Base-by-base conservation (phyloP, 768 basidiomycete species). In the Boletus sp. region DNA sequence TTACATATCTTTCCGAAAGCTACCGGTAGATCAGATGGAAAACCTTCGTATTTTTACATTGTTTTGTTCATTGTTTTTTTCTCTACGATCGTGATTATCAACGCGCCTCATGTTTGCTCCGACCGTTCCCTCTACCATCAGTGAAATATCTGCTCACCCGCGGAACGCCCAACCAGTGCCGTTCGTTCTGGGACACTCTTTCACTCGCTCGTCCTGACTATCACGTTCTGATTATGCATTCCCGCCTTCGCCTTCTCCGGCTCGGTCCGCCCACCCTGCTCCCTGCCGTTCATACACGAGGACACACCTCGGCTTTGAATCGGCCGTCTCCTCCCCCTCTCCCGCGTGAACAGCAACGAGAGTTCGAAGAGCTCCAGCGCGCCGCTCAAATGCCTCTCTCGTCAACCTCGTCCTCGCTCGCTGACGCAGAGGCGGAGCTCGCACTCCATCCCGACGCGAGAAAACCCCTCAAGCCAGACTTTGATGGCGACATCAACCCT, bases 331-430 rank as follows among this genome's bases (percentile, higher is more conserved):
- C 94, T 0, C 89, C 87, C 2, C 81, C 89, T 0, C 82, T 96
- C 14, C 89, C 93, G 1, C 76, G 76, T 2, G 79, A 83, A 28
- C 81, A 91, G 55, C 94, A 96, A 67, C 84, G 83, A 52, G 91
- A 94, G 71, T 95, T 95, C 56, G 92, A 96, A 67, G 80, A 85
- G n/a, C 86, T 94, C 36, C 80, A 87, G 60, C 82, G 86, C 18
- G 75, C 73, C n/a, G 83, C 84, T 1, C 83, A 83, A 59, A 70
- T 72, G 4, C 79, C 80, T 9, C 72, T 77, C 3, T 66, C 24
- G 3, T 24, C 24, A 24, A 1, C 24, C 24, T 24, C 75, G 17
- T 50, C 48, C 28, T 32, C 59, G 4, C 52, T 55, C 36, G 56
- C 64, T 35, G 75, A 79, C 33, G 65, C 74, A 2, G 79, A 77